Evolutionary conservation across 139 green algal species (phyloP).

Genomic region (Yamagishiella unicocca): DNA sequence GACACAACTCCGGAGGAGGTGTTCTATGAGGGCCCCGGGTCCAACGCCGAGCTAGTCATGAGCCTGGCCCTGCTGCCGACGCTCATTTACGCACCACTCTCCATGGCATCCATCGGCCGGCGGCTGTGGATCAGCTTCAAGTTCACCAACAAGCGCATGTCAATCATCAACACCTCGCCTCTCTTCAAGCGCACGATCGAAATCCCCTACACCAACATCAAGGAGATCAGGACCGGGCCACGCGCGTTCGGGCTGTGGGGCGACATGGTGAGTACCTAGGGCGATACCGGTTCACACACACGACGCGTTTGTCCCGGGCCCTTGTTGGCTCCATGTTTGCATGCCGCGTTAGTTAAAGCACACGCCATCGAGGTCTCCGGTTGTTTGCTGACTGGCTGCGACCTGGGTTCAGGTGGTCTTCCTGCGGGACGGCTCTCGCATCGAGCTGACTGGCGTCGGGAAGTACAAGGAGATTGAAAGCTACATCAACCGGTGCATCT

Average conservation of each 20-base stretch:
- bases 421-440: conserved; percentile 62
- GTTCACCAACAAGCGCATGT: conserved; percentile 81
- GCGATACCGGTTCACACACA: no score
- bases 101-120: conserved; percentile 68
- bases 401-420: conserved; percentile 72
- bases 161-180: conserved; percentile 68
- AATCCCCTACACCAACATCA: conserved; percentile 68
- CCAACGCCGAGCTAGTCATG: conserved; percentile 67
- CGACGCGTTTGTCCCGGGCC: no score
- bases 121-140: conserved; percentile 50
- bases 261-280: conserved; percentile 64
- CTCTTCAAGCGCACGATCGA: conserved; percentile 65
- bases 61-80: conserved; percentile 66
- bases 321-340: no score
- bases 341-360: no score
- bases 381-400: no score
- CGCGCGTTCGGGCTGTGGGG: conserved; percentile 73
- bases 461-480: conserved; percentile 64
- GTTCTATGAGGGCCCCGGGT: conserved; percentile 68
- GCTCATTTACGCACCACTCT: conserved; percentile 73
- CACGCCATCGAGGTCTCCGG: no score
- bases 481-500: conserved; percentile 65
- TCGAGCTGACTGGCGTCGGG: conserved; percentile 73
- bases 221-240: conserved; percentile 67
- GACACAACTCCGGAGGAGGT: conserved; percentile 44